Evolutionary conservation across 164 flowering plant genomes (phyloP).

Genomic region (Umbilicus rupestris): DNA sequence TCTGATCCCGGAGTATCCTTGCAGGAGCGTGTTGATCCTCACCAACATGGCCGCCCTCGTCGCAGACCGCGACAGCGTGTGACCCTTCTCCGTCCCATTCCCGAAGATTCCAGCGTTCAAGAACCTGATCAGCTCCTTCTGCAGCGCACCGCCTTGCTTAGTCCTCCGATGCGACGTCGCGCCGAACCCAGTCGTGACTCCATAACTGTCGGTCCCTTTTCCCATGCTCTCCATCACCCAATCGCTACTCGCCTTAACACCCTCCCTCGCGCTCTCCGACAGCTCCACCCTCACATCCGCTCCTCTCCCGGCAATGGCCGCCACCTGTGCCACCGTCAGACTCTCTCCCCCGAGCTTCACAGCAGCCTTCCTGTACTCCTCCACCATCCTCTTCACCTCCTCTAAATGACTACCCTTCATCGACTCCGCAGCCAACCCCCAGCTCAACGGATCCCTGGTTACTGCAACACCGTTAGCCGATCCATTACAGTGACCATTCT

Average conservation of each 20-base stretch:
- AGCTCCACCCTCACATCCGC: slow-evolving; percentile 7
- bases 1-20: slow-evolving; percentile 39
- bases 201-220: slow-evolving; percentile 39
- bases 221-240: slow-evolving; percentile 59
- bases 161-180: slow-evolving; percentile 45
- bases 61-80: slow-evolving; percentile 28
- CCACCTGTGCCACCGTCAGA: slow-evolving; percentile 48
- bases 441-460: slow-evolving; percentile 1
- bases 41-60: slow-evolving; percentile 38
- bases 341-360: slow-evolving; percentile 5
- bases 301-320: slow-evolving; percentile 28
- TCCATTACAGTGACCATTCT: not conserved
- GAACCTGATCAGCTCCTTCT: slow-evolving; percentile 39
- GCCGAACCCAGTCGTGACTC: slow-evolving; percentile 53
- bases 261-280: slow-evolving; percentile 7
- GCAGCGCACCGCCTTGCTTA: slow-evolving; percentile 24
- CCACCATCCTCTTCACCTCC: slow-evolving; percentile 18
- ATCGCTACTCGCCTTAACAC: slow-evolving; percentile 40
- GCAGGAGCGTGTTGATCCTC: slow-evolving; percentile 35
- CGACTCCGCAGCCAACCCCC: slow-evolving; percentile 1
- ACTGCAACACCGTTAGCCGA: not conserved
- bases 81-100: slow-evolving; percentile 22
- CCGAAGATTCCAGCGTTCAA: slow-evolving; percentile 37
- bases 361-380: slow-evolving; percentile 3
- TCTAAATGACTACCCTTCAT: slow-evolving; percentile 8